Evolutionary conservation across 768 basidiomycete genomes (phyloP).

Genomic region (Amanita polypyramis): DNA sequence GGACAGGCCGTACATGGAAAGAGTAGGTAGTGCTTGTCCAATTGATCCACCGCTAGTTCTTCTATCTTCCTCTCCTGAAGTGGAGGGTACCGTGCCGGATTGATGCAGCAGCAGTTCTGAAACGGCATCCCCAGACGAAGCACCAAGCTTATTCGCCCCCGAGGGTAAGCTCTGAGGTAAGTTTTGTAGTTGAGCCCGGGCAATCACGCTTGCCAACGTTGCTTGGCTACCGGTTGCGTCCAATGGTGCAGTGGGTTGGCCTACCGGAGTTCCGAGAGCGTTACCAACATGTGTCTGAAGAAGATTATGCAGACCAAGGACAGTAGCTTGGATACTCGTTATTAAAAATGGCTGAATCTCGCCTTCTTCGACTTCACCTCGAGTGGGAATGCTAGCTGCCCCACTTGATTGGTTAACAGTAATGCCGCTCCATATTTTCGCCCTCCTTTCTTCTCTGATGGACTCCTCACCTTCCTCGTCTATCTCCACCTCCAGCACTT

Average conservation of each 20-base stretch:
- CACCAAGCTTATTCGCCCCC: background rate
- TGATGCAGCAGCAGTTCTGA: slow-evolving; percentile 8
- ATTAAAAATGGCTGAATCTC: slow-evolving; percentile 43
- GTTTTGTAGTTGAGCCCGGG: slow-evolving; percentile 52
- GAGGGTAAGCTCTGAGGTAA: slow-evolving; percentile 13
- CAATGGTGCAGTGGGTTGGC: slow-evolving; percentile 18
- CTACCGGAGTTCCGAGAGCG: slow-evolving; percentile 34
- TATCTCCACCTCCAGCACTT: slow-evolving; percentile 50
- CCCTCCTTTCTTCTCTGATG: slow-evolving; percentile 48
- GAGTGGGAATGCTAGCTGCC: slow-evolving; percentile 13
- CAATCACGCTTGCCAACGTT: slow-evolving; percentile 63
- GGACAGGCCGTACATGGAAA: slow-evolving; percentile 63
- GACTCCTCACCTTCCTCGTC: slow-evolving; percentile 32
- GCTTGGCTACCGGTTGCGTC: slow-evolving; percentile 50
- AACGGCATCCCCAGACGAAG: slow-evolving; percentile 9
- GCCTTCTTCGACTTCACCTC: slow-evolving; percentile 43
- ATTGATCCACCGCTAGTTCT: background rate
- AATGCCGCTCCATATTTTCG: slow-evolving; percentile 56
- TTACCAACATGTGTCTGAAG: slow-evolving; percentile 49
- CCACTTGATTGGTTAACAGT: slow-evolving; percentile 29
- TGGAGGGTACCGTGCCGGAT: background rate
- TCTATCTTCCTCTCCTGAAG: background rate
- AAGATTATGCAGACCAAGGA: slow-evolving; percentile 43
- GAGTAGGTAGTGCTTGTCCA: slow-evolving; percentile 21
- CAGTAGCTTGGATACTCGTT: slow-evolving; percentile 36